Conservation (phyloP, 768 basidiomycete species). For the Epithele typhae region DNA sequence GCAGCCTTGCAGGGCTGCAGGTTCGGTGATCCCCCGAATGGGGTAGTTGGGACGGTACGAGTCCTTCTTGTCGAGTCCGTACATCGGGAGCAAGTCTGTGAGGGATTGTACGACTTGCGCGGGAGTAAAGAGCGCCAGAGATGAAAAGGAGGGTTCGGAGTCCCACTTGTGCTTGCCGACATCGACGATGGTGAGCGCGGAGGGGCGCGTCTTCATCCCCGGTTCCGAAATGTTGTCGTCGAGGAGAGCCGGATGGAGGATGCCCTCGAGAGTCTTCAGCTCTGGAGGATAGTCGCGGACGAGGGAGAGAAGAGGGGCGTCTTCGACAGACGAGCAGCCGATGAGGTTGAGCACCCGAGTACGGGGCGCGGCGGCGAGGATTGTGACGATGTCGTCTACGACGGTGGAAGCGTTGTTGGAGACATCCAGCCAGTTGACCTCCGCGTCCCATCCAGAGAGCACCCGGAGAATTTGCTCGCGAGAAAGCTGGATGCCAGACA, state of each 20-base stretch:
- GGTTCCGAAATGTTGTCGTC: no score
- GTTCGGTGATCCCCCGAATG: no score
- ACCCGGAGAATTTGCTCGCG: conserved; percentile 21
- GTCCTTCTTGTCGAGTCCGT: no score
- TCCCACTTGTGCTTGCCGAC: not conserved
- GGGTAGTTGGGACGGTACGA: no score
- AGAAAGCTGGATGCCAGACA: conserved; percentile 23
- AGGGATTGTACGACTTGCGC: conserved; percentile 23
- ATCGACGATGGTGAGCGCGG: conserved; percentile 17
- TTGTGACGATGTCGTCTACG: conserved; percentile 16
- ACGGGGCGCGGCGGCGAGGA: conserved; percentile 18
- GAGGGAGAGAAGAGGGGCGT: conserved; percentile 19
- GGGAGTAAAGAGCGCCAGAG: conserved; percentile 26
- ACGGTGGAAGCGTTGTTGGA: conserved; percentile 25
- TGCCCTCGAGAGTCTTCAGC: conserved; percentile 23
- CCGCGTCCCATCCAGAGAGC: conserved; percentile 6
- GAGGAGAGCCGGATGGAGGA: conserved; percentile 23
- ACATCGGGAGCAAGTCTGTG: not conserved
- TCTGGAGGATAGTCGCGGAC: conserved; percentile 22
- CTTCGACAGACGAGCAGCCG: conserved; percentile 23
- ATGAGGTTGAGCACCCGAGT: conserved; percentile 24
- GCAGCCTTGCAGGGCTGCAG: no score
- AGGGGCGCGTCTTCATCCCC: conserved; percentile 8
- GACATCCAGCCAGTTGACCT: conserved; percentile 23
- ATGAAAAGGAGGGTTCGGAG: conserved; percentile 5